phyloP scores from a whole-genome alignment of 306 rosid species.

The Vigna hirtella region DNA sequence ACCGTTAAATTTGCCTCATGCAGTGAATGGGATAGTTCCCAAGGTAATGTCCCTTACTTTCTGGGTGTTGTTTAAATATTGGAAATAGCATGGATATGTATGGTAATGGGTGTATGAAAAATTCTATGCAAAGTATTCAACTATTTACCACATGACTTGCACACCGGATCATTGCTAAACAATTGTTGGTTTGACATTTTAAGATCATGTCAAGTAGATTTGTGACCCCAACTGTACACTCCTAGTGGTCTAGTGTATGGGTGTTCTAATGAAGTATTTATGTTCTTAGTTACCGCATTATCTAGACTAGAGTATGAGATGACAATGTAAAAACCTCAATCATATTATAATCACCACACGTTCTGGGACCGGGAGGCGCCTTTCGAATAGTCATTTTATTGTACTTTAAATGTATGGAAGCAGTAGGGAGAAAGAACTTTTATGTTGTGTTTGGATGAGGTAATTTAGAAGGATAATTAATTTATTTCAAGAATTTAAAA shows the following conservation, averaged over 20 bases:
- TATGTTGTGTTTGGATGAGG: too few species aligned
- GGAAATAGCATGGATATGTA: slow-evolving; percentile 27
- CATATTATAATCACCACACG: slow-evolving; percentile 6
- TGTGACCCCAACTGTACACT: neutral
- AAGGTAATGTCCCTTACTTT: slow-evolving; percentile 60
- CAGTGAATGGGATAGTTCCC: slow-evolving; percentile 85
- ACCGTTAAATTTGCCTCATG: slow-evolving; percentile 80
- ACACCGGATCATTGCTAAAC: slow-evolving; percentile 9
- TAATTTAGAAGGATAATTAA: too few species aligned
- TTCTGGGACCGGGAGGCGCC: neutral
- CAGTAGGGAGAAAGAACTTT: slow-evolving; percentile 3
- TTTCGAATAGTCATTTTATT: neutral
- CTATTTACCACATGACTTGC: slow-evolving; percentile 27
- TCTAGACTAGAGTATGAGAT: slow-evolving; percentile 3
- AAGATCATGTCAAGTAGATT: slow-evolving; percentile 15
- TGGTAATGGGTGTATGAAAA: slow-evolving; percentile 1
- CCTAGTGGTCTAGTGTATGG: slow-evolving; percentile 12
- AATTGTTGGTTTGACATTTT: slow-evolving; percentile 9
- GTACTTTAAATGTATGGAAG: neutral
- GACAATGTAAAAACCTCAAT: slow-evolving; percentile 15
- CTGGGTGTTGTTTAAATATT: slow-evolving; percentile 26
- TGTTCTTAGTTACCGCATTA: slow-evolving; percentile 17
- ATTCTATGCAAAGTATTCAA: slow-evolving; percentile 7
- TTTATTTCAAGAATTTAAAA: too few species aligned
- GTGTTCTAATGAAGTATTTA: slow-evolving; percentile 8